phyloP scores from a whole-genome alignment of 2,329 filamentous ascomycete species.

The Claviceps digitariae region DNA sequence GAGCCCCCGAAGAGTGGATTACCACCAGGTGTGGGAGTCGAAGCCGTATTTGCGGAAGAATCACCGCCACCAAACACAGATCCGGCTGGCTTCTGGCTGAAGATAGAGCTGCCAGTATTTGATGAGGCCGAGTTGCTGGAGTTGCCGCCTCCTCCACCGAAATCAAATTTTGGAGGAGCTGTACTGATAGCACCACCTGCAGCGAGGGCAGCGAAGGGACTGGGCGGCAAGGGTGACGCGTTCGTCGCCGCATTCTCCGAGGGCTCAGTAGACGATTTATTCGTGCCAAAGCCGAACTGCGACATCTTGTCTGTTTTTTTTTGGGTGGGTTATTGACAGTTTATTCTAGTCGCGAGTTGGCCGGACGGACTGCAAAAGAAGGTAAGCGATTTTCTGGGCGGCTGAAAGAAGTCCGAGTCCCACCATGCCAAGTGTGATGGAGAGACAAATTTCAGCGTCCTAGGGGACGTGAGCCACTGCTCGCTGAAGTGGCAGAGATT shows the following conservation, averaged over 20 bases:
- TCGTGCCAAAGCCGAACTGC: slow-evolving; percentile 23
- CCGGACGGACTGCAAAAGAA: not conserved
- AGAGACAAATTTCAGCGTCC: not conserved
- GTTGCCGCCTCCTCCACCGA: slow-evolving; percentile 19
- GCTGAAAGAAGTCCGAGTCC: not conserved
- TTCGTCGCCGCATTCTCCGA: slow-evolving; percentile 17
- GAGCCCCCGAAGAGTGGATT: slow-evolving; percentile 16
- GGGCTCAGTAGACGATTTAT: slow-evolving; percentile 20
- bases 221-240: slow-evolving; percentile 25
- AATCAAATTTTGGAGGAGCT: slow-evolving; percentile 29
- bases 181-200: too few species aligned
- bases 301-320: slow-evolving; percentile 23
- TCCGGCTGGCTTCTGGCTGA: slow-evolving; percentile 20
- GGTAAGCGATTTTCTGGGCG: not conserved
- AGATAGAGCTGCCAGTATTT: slow-evolving; percentile 15
- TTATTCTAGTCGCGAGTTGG: not conserved
- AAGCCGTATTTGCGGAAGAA: slow-evolving; percentile 15
- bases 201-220: slow-evolving; percentile 25
- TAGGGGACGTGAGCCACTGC: not conserved
- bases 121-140: slow-evolving; percentile 17
- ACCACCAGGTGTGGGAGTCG: slow-evolving; percentile 12
- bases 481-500: not conserved
- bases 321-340: not conserved
- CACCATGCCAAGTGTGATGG: not conserved
- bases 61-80: slow-evolving; percentile 14